These are phyloP conservation scores for Fagopyrum esculentum DNA, from an alignment of 148 eudicot genomes.

Conservation along the genomic window DNA sequence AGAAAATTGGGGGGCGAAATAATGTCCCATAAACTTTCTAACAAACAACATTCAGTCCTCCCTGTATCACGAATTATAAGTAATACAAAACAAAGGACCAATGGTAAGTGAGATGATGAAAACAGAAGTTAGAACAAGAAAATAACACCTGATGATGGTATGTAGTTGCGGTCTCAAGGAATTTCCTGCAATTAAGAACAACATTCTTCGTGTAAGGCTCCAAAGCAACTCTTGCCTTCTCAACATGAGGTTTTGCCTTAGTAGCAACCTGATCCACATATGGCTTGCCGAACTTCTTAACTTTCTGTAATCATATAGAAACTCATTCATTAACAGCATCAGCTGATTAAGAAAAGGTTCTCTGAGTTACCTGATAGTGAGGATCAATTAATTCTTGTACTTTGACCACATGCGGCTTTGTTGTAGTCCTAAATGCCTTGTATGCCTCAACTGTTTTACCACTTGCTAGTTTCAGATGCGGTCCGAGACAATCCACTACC, in stretches of 20 bases:
- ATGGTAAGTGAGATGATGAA: neutral
- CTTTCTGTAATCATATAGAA: conserved; percentile 38
- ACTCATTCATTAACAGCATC: neutral
- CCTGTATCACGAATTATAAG: too few species aligned
- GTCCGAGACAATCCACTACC: conserved; percentile 45
- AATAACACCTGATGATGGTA: conserved; percentile 69
- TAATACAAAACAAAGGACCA: neutral
- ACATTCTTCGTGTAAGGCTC: conserved; percentile 64
- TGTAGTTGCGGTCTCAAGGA: conserved; percentile 64
- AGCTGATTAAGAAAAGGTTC: neutral
- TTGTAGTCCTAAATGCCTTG: conserved; percentile 46
- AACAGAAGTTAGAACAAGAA: neutral
- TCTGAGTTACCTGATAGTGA: conserved; percentile 54
- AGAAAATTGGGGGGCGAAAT: neutral
- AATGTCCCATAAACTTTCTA: too few species aligned
- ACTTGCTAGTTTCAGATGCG: conserved; percentile 48
- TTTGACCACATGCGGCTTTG: conserved; percentile 62
- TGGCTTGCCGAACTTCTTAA: conserved; percentile 63
- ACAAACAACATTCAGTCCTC: too few species aligned
- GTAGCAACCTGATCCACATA: conserved; percentile 77
- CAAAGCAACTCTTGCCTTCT: conserved; percentile 44
- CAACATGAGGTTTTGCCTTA: conserved; percentile 81
- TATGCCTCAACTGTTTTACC: conserved; percentile 49
- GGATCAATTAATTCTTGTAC: conserved; percentile 57
- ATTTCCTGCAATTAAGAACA: conserved; percentile 54